phyloP scores from a whole-genome alignment of 2,329 filamentous ascomycete genomes.

The Penicillium sp. region DNA sequence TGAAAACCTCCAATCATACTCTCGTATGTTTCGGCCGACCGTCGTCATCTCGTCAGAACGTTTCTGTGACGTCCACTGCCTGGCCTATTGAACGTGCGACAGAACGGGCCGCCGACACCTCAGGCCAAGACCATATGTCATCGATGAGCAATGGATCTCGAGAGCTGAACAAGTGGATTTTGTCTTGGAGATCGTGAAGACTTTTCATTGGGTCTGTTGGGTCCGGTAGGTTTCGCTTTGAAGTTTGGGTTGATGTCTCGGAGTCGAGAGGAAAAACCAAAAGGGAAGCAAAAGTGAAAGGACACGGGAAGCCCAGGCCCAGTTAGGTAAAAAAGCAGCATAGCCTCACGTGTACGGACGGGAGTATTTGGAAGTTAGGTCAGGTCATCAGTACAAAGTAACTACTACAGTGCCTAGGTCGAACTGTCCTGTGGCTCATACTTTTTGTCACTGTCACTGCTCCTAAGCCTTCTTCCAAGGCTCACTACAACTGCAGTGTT shows the following conservation, averaged over 20 bases:
- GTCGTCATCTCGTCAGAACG: background rate
- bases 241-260: slow-evolving; percentile 2
- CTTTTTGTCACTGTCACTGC: background rate
- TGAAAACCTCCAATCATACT: background rate
- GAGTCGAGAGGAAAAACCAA: background rate
- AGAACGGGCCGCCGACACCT: background rate
- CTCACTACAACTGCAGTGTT: slow-evolving; percentile 10
- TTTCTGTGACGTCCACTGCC: background rate
- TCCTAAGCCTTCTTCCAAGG: background rate
- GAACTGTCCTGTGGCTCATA: too few relatives aligned
- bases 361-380: background rate
- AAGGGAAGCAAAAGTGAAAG: too few relatives aligned
- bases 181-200: background rate
- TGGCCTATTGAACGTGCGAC: slow-evolving; percentile 1
- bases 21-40: background rate
- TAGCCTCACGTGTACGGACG: slow-evolving; percentile 10
- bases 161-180: background rate
- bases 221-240: background rate
- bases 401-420: too few relatives aligned
- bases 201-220: background rate
- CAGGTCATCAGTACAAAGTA: background rate
- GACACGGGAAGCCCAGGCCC: background rate
- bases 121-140: slow-evolving; percentile 9
- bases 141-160: slow-evolving; percentile 3
- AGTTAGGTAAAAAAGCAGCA: slow-evolving; percentile 4